These are phyloP conservation scores for Leishmania guyanensis DNA, from an alignment of 208 protist species.

Conservation along the genomic window DNA sequence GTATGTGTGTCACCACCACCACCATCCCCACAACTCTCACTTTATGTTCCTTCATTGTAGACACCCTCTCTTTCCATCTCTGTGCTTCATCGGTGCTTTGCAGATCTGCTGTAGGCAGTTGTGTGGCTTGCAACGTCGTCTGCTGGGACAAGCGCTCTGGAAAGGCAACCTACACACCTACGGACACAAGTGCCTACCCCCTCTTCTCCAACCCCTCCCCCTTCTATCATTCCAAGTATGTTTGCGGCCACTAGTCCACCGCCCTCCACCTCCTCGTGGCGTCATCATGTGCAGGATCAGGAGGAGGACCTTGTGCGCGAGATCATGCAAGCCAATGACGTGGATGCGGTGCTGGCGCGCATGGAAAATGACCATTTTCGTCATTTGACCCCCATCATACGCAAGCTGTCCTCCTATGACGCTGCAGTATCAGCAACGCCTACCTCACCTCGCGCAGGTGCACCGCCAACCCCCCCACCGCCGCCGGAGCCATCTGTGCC, in stretches of 20 bases:
- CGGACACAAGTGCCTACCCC: neutral
- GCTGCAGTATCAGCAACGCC: neutral
- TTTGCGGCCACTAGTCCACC: neutral
- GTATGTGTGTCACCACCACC: neutral
- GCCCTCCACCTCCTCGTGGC: conserved; percentile 22
- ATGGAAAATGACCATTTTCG: conserved; percentile 67
- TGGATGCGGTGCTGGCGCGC: conserved; percentile 69
- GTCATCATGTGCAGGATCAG: conserved; percentile 29
- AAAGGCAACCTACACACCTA: neutral
- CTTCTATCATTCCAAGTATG: neutral
- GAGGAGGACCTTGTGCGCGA: conserved; percentile 82
- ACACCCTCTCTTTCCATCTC: neutral
- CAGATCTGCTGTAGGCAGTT: no score
- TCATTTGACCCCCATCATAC: conserved; percentile 39
- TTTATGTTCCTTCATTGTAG: neutral
- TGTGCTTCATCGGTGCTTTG: neutral
- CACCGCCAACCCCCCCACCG: conserved; percentile 14
- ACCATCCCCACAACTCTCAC: neutral
- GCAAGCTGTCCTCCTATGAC: conserved; percentile 41
- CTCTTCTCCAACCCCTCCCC: neutral
- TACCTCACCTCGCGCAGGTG: conserved; percentile 1
- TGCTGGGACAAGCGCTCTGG: neutral
- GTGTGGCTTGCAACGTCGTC: neutral
- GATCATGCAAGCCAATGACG: conserved; percentile 63
- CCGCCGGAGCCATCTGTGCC: conserved; percentile 8